Base-by-base conservation (phyloP, 148 eudicot species). In the Silene conica region DNA sequence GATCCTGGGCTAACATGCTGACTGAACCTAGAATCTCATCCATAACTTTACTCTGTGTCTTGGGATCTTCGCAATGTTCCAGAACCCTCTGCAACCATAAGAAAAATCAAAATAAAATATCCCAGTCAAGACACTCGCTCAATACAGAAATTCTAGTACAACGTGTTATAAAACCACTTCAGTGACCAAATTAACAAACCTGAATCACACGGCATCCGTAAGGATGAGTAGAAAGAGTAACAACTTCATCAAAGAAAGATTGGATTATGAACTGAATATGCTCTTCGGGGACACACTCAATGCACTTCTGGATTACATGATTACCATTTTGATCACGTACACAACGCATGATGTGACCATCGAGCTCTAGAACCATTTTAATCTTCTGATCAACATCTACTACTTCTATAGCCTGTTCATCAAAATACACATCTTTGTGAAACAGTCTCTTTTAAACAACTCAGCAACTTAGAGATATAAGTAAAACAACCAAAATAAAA, bases 281-380 rank as follows among this genome's bases (percentile, higher is more conserved):
- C 59, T 90, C 97, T 81, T 96, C 99, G 18, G 97, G 99, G 26
- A 90, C 96, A 81, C 97, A 96, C 81, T 96, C 99, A 31, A 96
- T 92, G 81, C 99, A 96, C 81, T 96, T 96, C 76, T 96, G 99
- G 70, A 96, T 85, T 45, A 96, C 99, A 85, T 96, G 99, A 74
- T 96, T 96, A 45, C 99, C 99, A 81, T 96, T 96, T 74, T 96
- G 99, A 87, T 96, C 99, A 73, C 99, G 96, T 31, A 96, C 99
- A 80, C 99, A 96, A 16, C 99, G 97, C 94, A 96, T 92, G 54
- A 96, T 82, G 67, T 92, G 89, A 72, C 96, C 96, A 81, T 96
- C 95, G 65, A 96, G 91, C 83, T 96, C 99, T 80, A 76, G 82
- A 64, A 92, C 99, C 96, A 96, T 92, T 86, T 83, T 82, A 67